Percentiles rank a stretch among this genome's conserved stretches.
Conservation (phyloP, 371 early-diverging fungal genomes). For the Lichtheimia ramosa region DNA sequence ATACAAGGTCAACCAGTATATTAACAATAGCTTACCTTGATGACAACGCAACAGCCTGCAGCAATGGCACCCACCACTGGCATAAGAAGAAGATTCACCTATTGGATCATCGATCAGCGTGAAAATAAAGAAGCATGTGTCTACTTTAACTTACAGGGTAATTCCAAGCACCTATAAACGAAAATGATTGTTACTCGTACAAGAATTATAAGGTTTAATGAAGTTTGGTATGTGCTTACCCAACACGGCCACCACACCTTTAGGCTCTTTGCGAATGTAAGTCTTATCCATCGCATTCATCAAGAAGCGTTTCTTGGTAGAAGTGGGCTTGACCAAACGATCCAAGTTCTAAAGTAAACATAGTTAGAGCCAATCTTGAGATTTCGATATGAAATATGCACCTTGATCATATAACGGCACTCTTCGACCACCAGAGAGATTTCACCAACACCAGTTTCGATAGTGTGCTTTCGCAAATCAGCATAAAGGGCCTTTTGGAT, state of each 20-base stretch:
- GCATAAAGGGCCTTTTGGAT: constrained; percentile 65
- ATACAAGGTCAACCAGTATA: not conserved
- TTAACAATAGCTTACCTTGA: constrained; percentile 58
- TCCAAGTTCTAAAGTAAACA: constrained; percentile 45
- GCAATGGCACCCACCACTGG: constrained; percentile 90
- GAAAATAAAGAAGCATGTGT: no score
- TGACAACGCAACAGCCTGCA: constrained; percentile 83
- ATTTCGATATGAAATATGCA: constrained; percentile 9
- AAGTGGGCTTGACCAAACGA: constrained; percentile 25
- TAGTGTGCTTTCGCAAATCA: constrained; percentile 68
- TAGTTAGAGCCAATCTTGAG: no score
- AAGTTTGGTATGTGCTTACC: constrained; percentile 26
- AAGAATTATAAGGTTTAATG: not conserved
- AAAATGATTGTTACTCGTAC: not conserved
- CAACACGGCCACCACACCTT: constrained; percentile 73
- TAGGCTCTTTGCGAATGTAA: constrained; percentile 63
- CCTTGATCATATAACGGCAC: constrained; percentile 56
- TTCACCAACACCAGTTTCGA: constrained; percentile 61
- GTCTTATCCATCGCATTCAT: constrained; percentile 42
- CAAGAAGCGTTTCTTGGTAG: constrained; percentile 31
- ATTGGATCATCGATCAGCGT: not conserved
- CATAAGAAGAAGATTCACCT: constrained; percentile 61
- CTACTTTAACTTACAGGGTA: constrained; percentile 58
- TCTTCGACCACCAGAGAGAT: constrained; percentile 67
- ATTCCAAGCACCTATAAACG: constrained; percentile 76